These are phyloP conservation scores for Blastobotrys raffinosifermentans DNA, from an alignment of 1,139 yeast genomes.

Conservation along the genomic window DNA sequence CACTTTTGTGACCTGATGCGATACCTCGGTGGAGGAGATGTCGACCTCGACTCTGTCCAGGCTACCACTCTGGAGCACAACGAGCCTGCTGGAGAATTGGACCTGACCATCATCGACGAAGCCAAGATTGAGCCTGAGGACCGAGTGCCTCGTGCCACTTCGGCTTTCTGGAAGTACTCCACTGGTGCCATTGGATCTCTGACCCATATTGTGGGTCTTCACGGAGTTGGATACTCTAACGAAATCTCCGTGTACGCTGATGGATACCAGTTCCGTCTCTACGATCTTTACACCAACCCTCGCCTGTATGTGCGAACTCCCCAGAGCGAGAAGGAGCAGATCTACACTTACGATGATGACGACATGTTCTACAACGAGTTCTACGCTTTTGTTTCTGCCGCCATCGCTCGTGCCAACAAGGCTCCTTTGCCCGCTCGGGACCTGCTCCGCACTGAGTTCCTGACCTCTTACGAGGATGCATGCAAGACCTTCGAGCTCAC, in stretches of 20 bases:
- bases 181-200: conserved; percentile 19
- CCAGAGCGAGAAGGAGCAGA: conserved; percentile 9
- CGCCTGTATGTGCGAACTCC: conserved; percentile 17
- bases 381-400: conserved; percentile 8
- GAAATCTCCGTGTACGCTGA: conserved; percentile 20
- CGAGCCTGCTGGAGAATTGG: conserved; percentile 17
- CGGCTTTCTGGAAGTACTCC: conserved; percentile 19
- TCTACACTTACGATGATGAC: conserved; percentile 12
- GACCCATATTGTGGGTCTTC: conserved; percentile 18
- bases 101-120: conserved; percentile 17
- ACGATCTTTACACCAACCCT: conserved; percentile 17
- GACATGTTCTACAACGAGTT: conserved; percentile 14
- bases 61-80: conserved; percentile 16
- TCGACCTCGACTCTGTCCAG: conserved; percentile 14
- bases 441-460: conserved; percentile 1
- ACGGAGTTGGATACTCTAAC: conserved; percentile 18
- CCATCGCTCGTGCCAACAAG: conserved; percentile 8
- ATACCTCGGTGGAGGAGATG: conserved; percentile 20
- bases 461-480: conserved; percentile 13
- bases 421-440: conserved; percentile 1
- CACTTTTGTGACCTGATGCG: conserved; percentile 19
- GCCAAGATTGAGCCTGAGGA: conserved; percentile 15
- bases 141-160: conserved; percentile 17
- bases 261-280: conserved; percentile 19
- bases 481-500: conserved; percentile 12